Evolutionary conservation across 2,329 filamentous ascomycete species (phyloP).

Genomic region (Exophiala sideris): DNA sequence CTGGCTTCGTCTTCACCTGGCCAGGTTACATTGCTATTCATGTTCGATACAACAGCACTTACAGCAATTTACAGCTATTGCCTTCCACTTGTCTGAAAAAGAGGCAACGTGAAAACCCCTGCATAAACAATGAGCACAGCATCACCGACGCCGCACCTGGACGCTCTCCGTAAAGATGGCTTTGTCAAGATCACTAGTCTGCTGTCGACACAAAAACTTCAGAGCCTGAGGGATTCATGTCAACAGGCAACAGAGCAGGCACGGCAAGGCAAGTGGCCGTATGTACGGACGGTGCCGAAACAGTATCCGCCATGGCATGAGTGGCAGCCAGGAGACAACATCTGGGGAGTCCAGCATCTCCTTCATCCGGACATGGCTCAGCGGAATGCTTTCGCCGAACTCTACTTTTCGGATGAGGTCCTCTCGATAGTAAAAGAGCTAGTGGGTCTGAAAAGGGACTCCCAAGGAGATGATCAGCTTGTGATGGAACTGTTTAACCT

Average conservation of each 20-base stretch:
- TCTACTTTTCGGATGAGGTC: slow-evolving; percentile 69
- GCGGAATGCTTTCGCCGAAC: slow-evolving; percentile 58
- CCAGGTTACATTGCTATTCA: neutral
- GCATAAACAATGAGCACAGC: neutral
- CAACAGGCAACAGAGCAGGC: slow-evolving; percentile 58
- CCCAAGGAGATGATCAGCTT: slow-evolving; percentile 55
- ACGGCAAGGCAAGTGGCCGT: slow-evolving; percentile 71
- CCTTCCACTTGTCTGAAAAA: neutral
- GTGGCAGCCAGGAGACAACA: slow-evolving; percentile 58
- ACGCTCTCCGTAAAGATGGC: slow-evolving; percentile 65
- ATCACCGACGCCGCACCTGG: slow-evolving; percentile 39
- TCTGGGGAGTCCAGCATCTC: slow-evolving; percentile 88
- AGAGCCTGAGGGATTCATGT: slow-evolving; percentile 59
- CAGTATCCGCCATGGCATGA: slow-evolving; percentile 84
- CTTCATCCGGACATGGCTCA: slow-evolving; percentile 66
- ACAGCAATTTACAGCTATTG: neutral
- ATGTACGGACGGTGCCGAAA: slow-evolving; percentile 79
- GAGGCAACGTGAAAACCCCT: neutral
- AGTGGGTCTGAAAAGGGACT: slow-evolving; percentile 44
- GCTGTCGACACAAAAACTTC: slow-evolving; percentile 56
- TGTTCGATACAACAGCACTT: neutral
- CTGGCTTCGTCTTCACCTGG: neutral
- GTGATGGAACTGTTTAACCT: slow-evolving; percentile 89
- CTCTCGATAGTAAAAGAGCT: slow-evolving; percentile 63
- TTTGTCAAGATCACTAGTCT: slow-evolving; percentile 70